Evolutionary conservation across 768 basidiomycete species (phyloP).

Genomic region (Phylloporus arenicola): DNA sequence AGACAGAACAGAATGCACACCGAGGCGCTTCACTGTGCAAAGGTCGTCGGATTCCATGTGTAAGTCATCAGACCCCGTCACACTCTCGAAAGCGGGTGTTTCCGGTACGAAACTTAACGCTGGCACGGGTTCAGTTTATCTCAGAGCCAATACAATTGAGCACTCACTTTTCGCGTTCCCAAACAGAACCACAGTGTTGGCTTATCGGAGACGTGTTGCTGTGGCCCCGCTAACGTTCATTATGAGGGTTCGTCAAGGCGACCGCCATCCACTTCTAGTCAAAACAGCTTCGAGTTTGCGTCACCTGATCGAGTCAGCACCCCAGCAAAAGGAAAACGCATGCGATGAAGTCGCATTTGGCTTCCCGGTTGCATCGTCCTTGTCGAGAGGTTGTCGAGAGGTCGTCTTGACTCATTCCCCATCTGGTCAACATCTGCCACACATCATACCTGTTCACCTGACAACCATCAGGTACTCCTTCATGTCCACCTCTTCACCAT

Average conservation of each 20-base stretch:
- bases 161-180: not conserved
- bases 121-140: not conserved
- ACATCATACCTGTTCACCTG: slow-evolving; percentile 8
- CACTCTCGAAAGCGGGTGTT: no score
- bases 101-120: not conserved
- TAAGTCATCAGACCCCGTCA: no score
- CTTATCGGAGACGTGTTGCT: not conserved
- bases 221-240: not conserved
- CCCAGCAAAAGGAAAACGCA: not conserved
- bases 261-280: not conserved
- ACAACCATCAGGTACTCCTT: slow-evolving; percentile 16
- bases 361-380: not conserved
- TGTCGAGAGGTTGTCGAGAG: no score
- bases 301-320: not conserved
- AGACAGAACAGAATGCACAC: no score
- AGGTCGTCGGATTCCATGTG: no score
- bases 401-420: not conserved
- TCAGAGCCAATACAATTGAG: not conserved
- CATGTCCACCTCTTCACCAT: not conserved
- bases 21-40: no score
- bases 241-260: not conserved
- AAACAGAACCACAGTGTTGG: not conserved
- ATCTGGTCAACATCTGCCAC: not conserved
- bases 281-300: not conserved
- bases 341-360: not conserved